Base-by-base conservation (phyloP, 805 yeast species). In the Citeromyces nyonsensis region DNA sequence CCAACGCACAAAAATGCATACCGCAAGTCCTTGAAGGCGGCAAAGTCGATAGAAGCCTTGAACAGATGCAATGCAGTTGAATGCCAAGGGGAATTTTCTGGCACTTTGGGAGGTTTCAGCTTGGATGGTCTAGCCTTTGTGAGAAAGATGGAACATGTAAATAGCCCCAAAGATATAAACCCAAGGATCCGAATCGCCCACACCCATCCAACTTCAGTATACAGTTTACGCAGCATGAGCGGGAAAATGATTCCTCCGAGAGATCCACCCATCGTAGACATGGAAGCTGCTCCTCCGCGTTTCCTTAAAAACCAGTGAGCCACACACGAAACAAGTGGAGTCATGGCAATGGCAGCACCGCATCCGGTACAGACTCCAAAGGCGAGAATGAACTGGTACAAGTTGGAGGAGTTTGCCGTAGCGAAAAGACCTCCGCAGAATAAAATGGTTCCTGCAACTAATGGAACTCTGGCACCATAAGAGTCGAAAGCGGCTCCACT, bases 241-340 rank as follows among this genome's bases (percentile, higher is more conserved):
- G 84, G 81, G 44, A 70, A 66, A 4, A 73, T 44, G 8, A 73
- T 57, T 4, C 84, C 85, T 2, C 83, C 84, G 5, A 72, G 49
- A 3, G 79, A 69, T 1, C 81, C 81, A 3, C 83, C 84, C 7
- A 71, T 51, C 40, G 56, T 37, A 8, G 45, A 45, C 9, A 39
- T 30, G 4, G 47, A 49, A 25, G 41, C 37, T 15, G 57, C 61
- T 35, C 44, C 47, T 2, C 66, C 69, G 37, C 67, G 45, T 40
- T 57, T 61, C 29, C 44, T 44, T 35, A 45, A 45, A 39, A 61
- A 62, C 65, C 65, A 62, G 36, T 63, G 68, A 29, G 61, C 52
- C n/a, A 61, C 50, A 18, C 59, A 63, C 3, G 66, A 60, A 10
- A 61, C 46, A 44, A 65, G 46, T 32, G 73, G 65, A 13, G 59